These are phyloP conservation scores for Ambrosiella beaveri DNA, from an alignment of 2,329 filamentous ascomycete species.

Conservation along the genomic window DNA sequence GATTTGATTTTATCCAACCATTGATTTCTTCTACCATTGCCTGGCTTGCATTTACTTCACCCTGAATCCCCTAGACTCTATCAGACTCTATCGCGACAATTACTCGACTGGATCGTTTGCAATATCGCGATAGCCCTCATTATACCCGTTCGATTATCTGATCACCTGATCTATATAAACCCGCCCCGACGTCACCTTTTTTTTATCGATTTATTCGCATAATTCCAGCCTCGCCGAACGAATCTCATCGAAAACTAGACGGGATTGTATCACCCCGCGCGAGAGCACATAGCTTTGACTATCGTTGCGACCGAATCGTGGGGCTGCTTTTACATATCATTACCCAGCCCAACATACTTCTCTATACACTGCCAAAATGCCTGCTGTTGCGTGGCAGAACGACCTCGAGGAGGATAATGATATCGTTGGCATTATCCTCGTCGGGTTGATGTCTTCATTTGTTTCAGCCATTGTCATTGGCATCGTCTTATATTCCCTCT, in stretches of 20 bases:
- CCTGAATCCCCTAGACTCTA: not conserved
- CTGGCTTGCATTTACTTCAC: not conserved
- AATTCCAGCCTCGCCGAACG: not conserved
- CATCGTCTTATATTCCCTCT: constrained; percentile 40
- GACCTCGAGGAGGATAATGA: constrained; percentile 11
- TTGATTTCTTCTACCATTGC: not conserved
- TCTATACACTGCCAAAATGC: not conserved
- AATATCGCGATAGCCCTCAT: not conserved
- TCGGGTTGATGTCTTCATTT: constrained; percentile 74
- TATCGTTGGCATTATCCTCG: constrained; percentile 36
- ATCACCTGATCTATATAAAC: not conserved
- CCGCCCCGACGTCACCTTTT: not conserved
- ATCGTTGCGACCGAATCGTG: not conserved
- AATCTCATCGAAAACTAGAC: not conserved
- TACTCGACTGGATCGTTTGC: constrained; percentile 2
- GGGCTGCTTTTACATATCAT: not conserved
- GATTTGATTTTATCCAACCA: not conserved
- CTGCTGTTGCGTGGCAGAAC: not conserved
- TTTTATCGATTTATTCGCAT: not conserved
- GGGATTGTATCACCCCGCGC: not conserved
- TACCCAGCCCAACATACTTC: not conserved
- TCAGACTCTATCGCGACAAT: not conserved
- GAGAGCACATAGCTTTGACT: not conserved
- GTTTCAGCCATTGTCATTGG: constrained; percentile 66
- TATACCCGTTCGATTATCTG: not conserved